Evolutionary conservation across 192 early-diverging fungal genomes (phyloP), one percentile per base, ranked within the genome.

Genomic region (Gigaspora rosea): DNA sequence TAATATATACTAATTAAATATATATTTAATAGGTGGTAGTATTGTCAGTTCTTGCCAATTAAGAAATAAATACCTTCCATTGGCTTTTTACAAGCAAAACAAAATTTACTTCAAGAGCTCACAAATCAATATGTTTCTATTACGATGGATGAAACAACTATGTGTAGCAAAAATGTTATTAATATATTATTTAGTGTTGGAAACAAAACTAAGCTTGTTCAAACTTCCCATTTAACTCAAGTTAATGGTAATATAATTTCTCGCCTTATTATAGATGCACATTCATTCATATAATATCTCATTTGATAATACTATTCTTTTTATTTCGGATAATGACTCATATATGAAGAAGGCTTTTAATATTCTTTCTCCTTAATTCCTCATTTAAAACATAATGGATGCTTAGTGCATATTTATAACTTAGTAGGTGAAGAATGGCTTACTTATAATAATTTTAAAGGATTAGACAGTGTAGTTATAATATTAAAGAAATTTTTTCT

Each of bases 131-230:
- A 49, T 70, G 12, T 70, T 27, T 70, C 12, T 32, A 70, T 70
- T 54, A 70, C n/a, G 2, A 8, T 70, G 13, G 50, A 70, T 70
- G 27, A 70, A 27, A 70, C 50, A 16, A 70, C 16, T 33, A 8
- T 18, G 18, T 70, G 41, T 70, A 47, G 27, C 13, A 11, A 16
- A 8, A 22, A 8, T 27, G 15, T 27, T 32, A 15, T 52, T 33
- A 70, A 70, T 52, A 49, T 70, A 35, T 70, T 70, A n/a, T 52
- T 70, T 46, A 54, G 10, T 27, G 35, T 15, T 70, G 49, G 13
- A 27, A 46, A 46, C 1, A 16, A 70, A 51, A 70, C 49, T 32
- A 70, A 35, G 16, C 22, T 70, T 50, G 68, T 46, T 9, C 48
- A 51, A 5, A 70, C 27, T 5, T 47, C 18, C n/a, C 22, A 18